Percentiles rank a stretch among this genome's conserved stretches.
Evolutionary conservation across 306 rosid genomes (phyloP).

Genomic region (Purshia tridentata): DNA sequence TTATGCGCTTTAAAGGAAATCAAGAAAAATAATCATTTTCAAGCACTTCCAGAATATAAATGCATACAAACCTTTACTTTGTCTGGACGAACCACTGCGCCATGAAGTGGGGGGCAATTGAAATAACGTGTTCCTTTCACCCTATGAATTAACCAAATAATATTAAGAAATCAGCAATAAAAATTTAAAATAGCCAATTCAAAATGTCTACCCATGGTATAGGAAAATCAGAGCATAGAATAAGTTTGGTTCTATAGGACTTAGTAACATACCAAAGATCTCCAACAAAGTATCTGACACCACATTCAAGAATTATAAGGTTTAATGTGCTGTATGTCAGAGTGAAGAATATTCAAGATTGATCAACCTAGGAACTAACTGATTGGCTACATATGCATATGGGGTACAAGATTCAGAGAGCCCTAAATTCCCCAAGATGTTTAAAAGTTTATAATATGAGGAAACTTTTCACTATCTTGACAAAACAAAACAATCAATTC

Average conservation of each 20-base stretch:
- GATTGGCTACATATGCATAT: not conserved
- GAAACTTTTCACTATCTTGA: not conserved
- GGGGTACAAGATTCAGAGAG: not conserved
- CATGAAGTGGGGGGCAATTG: constrained; percentile 73
- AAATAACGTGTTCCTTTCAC: constrained; percentile 85
- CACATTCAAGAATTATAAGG: not conserved
- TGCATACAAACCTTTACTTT: constrained; percentile 74
- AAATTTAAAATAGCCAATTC: not conserved
- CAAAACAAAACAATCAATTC: not conserved
- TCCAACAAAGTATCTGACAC: not conserved
- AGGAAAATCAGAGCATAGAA: not conserved
- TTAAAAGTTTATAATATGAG: not conserved
- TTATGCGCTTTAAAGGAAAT: not conserved
- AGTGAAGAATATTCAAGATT: not conserved
- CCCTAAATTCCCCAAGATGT: too few species aligned
- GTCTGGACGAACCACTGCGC: constrained; percentile 85
- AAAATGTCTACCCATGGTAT: not conserved
- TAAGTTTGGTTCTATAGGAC: not conserved
- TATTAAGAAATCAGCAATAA: not conserved
- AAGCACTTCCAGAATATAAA: not conserved
- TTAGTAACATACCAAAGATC: not conserved
- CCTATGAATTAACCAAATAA: constrained; percentile 35
- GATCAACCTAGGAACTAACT: not conserved
- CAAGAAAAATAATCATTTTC: not conserved
- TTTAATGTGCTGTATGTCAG: not conserved